These are phyloP conservation scores for Cyclotella sp. DNA, from an alignment of 108 stramenopile species.

Conservation along the genomic window DNA sequence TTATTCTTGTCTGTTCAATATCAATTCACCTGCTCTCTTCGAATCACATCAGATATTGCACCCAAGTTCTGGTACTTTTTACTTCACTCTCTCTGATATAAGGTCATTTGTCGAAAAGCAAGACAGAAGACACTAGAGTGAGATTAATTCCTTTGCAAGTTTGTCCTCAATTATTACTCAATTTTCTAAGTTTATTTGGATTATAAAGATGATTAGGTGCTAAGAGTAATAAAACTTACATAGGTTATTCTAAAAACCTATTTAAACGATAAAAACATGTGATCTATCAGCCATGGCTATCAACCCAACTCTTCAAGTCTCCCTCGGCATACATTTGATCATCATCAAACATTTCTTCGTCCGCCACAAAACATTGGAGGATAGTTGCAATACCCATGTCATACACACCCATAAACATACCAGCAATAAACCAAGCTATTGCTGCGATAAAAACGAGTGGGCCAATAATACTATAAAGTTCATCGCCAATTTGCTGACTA, in stretches of 20 bases:
- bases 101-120: no score
- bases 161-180: no score
- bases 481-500: slow-evolving; percentile 48
- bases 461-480: slow-evolving; percentile 60
- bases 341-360: slow-evolving; percentile 89
- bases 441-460: slow-evolving; percentile 75
- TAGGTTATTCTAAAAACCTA: not conserved
- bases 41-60: no score
- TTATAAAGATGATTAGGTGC: no score
- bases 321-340: slow-evolving; percentile 72
- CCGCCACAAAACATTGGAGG: slow-evolving; percentile 89
- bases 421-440: slow-evolving; percentile 61
- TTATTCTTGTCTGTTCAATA: no score
- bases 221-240: no score
- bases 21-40: no score
- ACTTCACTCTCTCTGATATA: no score
- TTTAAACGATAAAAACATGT: not conserved
- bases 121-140: no score
- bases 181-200: no score
- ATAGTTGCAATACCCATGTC: slow-evolving; percentile 86
- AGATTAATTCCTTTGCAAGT: no score
- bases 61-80: no score
- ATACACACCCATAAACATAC: slow-evolving; percentile 66
- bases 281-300: slow-evolving; percentile 24
- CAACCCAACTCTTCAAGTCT: slow-evolving; percentile 43